phyloP scores from a whole-genome alignment of 2,329 filamentous ascomycete species.

The Botrytis hyacinthi region DNA sequence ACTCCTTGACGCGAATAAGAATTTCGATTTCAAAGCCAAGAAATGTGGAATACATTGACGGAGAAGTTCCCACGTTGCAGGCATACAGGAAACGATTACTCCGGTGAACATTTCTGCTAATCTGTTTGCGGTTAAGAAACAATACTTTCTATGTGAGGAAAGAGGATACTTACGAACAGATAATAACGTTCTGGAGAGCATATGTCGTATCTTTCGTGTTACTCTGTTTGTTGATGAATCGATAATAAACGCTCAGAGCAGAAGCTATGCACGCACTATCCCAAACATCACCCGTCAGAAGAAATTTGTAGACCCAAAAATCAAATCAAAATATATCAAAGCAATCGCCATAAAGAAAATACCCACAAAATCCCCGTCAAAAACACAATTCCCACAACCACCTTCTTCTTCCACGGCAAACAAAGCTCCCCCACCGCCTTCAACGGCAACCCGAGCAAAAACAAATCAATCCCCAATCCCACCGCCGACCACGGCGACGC shows the following conservation, averaged over 20 bases:
- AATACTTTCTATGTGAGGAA: background rate
- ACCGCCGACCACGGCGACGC: background rate
- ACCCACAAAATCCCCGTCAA: background rate
- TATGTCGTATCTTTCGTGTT: background rate
- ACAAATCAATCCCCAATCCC: background rate
- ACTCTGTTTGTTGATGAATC: background rate
- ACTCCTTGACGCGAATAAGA: background rate
- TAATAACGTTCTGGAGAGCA: background rate
- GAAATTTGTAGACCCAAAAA: rapidly evolving
- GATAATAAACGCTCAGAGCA: background rate
- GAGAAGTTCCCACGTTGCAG: background rate
- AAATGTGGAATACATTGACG: background rate
- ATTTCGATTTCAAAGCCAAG: background rate
- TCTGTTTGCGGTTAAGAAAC: background rate
- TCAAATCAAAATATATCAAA: background rate
- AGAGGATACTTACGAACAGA: background rate
- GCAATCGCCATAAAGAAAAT: too few relatives aligned
- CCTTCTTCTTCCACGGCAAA: background rate
- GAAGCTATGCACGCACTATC: background rate
- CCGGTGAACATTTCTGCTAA: background rate
- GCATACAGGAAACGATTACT: background rate
- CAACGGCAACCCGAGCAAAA: background rate
- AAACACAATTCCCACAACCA: background rate
- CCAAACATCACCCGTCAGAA: background rate
- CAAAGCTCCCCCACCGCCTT: background rate